phyloP scores from a whole-genome alignment of 768 basidiomycete species.

The Kwoniella shandongensis region DNA sequence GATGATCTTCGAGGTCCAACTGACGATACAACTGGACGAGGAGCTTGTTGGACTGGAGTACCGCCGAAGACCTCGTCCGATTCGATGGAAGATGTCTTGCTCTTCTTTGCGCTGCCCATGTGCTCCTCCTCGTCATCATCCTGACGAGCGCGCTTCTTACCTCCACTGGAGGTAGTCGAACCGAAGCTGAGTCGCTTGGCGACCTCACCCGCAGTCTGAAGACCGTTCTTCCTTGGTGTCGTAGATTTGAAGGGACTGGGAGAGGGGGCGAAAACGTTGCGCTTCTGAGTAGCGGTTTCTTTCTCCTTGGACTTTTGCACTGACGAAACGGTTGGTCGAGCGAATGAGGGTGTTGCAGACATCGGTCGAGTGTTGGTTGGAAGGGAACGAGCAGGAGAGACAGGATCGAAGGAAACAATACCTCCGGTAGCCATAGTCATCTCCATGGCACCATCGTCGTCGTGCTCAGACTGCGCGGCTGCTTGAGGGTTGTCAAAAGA shows the following conservation, averaged over 20 bases:
- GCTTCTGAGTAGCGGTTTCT: constrained; percentile 21
- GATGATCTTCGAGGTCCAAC: constrained; percentile 4
- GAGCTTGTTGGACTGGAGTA: constrained; percentile 8
- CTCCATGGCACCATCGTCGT: constrained; percentile 44
- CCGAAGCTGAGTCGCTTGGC: constrained; percentile 49
- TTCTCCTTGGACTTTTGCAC: constrained; percentile 25
- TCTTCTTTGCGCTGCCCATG: constrained; percentile 9
- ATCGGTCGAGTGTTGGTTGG: constrained; percentile 26
- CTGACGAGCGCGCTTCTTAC: constrained; percentile 24
- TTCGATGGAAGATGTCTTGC: neutral
- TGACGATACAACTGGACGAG: neutral
- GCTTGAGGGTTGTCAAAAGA: constrained; percentile 29
- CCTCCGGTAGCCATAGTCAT: constrained; percentile 48
- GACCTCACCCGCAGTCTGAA: constrained; percentile 47
- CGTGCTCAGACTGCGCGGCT: constrained; percentile 1
- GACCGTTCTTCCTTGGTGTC: constrained; percentile 38
- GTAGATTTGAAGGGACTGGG: constrained; percentile 41
- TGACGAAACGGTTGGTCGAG: constrained; percentile 45
- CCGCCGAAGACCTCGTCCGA: constrained; percentile 24
- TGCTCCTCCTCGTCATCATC: constrained; percentile 15
- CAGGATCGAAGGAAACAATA: constrained; percentile 24
- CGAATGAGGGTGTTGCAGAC: constrained; percentile 42
- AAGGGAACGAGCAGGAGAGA: constrained; percentile 16
- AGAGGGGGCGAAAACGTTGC: constrained; percentile 50
- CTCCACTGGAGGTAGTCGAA: constrained; percentile 26